Evolutionary conservation across 2,329 filamentous ascomycete genomes (phyloP).

Genomic region (Aspergillus sp.): DNA sequence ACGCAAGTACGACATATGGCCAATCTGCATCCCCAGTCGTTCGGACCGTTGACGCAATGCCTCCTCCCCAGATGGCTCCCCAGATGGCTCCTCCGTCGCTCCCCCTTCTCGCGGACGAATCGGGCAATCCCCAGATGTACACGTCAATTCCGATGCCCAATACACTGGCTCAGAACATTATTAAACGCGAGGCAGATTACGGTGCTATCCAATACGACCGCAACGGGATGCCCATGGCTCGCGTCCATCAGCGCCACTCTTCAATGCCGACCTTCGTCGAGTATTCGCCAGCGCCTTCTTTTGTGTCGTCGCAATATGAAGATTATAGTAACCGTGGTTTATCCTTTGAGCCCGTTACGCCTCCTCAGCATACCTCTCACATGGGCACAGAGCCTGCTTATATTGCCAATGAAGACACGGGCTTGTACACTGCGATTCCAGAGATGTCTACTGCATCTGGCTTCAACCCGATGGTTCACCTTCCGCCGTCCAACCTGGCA

Average conservation of each 20-base stretch:
- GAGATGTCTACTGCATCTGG: constrained; percentile 74
- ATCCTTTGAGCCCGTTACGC: constrained; percentile 95
- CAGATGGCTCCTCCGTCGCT: constrained; percentile 71
- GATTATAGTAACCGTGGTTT: constrained; percentile 96
- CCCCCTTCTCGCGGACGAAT: constrained; percentile 60
- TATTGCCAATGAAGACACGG: constrained; percentile 96
- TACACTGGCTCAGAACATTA: constrained; percentile 66
- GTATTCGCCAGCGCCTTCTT: constrained; percentile 96
- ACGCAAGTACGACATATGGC: constrained; percentile 61
- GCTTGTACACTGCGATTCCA: constrained; percentile 90
- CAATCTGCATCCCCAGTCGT: constrained; percentile 87
- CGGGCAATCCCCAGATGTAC: constrained; percentile 69
- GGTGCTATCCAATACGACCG: constrained; percentile 84
- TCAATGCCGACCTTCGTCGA: constrained; percentile 99
- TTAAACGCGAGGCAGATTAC: constrained; percentile 89
- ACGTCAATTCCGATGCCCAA: constrained; percentile 68
- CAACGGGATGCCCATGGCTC: constrained; percentile 79
- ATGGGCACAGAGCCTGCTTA: constrained; percentile 89
- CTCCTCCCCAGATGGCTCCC: constrained; percentile 80
- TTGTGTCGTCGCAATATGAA: constrained; percentile 97
- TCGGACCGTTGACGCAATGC: constrained; percentile 86
- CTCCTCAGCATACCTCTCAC: constrained; percentile 82
- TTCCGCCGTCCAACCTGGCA: constrained; percentile 80
- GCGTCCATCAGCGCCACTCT: constrained; percentile 85
- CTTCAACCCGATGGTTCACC: constrained; percentile 85